phyloP scores from a whole-genome alignment of 345 rosid genomes.

The Linum lewisii region DNA sequence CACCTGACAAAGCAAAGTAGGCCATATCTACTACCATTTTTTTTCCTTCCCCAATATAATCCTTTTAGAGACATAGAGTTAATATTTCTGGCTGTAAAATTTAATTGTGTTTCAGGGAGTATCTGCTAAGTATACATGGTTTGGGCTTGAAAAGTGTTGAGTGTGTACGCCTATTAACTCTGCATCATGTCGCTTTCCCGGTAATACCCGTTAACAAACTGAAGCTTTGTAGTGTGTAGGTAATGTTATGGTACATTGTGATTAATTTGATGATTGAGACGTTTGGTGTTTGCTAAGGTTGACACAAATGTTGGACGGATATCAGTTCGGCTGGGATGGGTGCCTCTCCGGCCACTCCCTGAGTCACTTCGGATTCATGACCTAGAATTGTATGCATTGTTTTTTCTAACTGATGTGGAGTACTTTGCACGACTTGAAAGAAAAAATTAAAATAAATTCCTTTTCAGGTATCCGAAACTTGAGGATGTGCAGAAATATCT shows the following conservation, averaged over 20 bases:
- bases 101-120: conserved; percentile 45
- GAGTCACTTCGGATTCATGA: conserved; percentile 87
- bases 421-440: no score
- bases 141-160: conserved; percentile 96
- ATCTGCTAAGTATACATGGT: conserved; percentile 71
- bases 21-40: no score
- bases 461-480: conserved; percentile 67
- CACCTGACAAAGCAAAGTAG: conserved; percentile 77
- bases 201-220: conserved; percentile 36
- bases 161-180: conserved; percentile 86
- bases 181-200: conserved; percentile 87
- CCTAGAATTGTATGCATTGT: conserved; percentile 64
- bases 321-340: conserved; percentile 97
- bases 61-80: no score
- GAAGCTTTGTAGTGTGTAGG: neutral
- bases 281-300: conserved; percentile 64
- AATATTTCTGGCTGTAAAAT: no score
- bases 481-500: conserved; percentile 84
- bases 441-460: conserved; percentile 7
- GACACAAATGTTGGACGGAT: conserved; percentile 96
- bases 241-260: conserved; percentile 8
- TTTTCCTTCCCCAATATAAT: no score
- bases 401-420: no score
- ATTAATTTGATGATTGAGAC: no score
- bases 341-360: conserved; percentile 90